Evolutionary conservation across 805 yeast genomes (phyloP).

Genomic region (Candida krabiensis): DNA sequence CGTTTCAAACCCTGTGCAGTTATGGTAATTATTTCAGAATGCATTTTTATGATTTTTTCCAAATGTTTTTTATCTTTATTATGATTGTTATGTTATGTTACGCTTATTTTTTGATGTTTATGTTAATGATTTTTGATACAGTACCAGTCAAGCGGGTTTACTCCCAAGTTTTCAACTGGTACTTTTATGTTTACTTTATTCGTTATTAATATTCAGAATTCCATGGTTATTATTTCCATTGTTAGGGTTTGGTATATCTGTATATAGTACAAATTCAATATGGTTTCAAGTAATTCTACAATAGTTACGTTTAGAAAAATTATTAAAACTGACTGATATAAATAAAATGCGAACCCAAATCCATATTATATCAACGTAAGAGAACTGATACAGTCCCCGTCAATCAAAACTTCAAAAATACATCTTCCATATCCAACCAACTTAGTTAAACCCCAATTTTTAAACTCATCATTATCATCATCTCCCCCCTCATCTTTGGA

Average conservation of each 20-base stretch:
- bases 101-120: neutral
- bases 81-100: neutral
- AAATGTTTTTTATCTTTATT: neutral
- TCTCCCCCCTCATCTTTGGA: neutral
- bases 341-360: too few species aligned
- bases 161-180: too few species aligned
- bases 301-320: too few species aligned
- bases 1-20: conserved; percentile 1
- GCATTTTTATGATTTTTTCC: neutral
- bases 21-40: neutral
- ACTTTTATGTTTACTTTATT: too few species aligned
- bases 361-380: conserved; percentile 28
- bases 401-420: conserved; percentile 33
- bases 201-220: too few species aligned
- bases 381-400: conserved; percentile 28
- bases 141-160: too few species aligned
- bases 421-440: conserved; percentile 26
- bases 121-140: too few species aligned
- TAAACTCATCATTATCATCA: conserved; percentile 20
- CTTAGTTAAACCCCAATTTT: conserved; percentile 37
- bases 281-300: too few species aligned
- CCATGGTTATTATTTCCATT: too few species aligned
- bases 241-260: too few species aligned
- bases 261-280: too few species aligned
- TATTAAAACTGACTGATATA: too few species aligned